These are phyloP conservation scores for Singerocomus inundabilis DNA, from an alignment of 1,284 basidiomycete species.

Conservation along the genomic window DNA sequence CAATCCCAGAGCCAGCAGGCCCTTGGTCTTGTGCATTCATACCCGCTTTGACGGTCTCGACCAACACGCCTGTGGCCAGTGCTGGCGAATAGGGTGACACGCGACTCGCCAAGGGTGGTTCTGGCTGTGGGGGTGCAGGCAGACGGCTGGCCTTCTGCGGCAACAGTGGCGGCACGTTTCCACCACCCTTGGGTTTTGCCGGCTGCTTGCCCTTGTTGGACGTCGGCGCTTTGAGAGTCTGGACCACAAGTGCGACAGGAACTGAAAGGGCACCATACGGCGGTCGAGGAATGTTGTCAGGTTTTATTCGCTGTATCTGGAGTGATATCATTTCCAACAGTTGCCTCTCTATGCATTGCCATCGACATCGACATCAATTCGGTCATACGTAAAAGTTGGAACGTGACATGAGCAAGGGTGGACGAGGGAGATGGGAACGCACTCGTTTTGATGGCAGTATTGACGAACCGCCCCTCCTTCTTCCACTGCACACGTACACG, in stretches of 20 bases:
- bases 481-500: conserved; percentile 90
- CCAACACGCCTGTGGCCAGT: conserved; percentile 66
- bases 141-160: conserved; percentile 32
- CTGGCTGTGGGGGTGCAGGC: conserved; percentile 54
- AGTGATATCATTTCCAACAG: conserved; percentile 74
- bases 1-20: conserved; percentile 34
- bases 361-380: not conserved
- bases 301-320: conserved; percentile 74
- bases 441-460: conserved; percentile 80
- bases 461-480: conserved; percentile 73
- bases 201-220: conserved; percentile 44
- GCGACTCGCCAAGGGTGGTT: conserved; percentile 51
- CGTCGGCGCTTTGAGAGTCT: conserved; percentile 30
- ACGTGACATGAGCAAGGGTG: conserved; percentile 3
- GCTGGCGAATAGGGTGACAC: conserved; percentile 70
- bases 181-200: conserved; percentile 39
- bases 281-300: conserved; percentile 67
- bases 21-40: conserved; percentile 62
- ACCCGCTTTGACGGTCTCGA: conserved; percentile 77
- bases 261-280: conserved; percentile 46
- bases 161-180: conserved; percentile 24
- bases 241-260: conserved; percentile 17
- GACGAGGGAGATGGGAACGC: conserved; percentile 34
- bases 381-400: not conserved
- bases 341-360: conserved; percentile 66